These are phyloP conservation scores for Hypomontagnella monticulosa DNA, from an alignment of 495 filamentous ascomycete genomes.

Conservation along the genomic window DNA sequence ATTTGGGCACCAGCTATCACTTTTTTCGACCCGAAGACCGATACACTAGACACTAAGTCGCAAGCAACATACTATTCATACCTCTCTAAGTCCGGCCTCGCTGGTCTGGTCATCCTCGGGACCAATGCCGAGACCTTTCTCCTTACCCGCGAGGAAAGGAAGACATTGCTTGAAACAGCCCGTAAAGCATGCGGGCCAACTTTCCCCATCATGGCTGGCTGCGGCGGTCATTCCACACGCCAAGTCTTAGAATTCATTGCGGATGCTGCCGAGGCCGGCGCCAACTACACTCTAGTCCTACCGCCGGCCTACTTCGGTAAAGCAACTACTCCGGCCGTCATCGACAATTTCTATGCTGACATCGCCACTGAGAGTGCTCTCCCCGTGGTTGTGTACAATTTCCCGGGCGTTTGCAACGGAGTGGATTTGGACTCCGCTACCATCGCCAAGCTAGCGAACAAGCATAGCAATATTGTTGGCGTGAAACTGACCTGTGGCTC, in stretches of 20 bases:
- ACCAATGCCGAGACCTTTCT: conserved; percentile 75
- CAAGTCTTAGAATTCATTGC: conserved; percentile 67
- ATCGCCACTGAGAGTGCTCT: conserved; percentile 61
- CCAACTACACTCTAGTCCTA: conserved; percentile 68
- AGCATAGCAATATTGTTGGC: conserved; percentile 62
- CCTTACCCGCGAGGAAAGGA: conserved; percentile 68
- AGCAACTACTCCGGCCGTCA: conserved; percentile 64
- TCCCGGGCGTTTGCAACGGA: conserved; percentile 76
- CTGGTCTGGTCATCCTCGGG: conserved; percentile 69
- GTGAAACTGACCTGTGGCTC: conserved; percentile 76
- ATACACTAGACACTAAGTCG: conserved; percentile 59
- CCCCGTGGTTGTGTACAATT: conserved; percentile 75
- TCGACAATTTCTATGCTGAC: conserved; percentile 69
- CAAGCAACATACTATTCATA: conserved; percentile 66
- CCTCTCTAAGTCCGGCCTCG: conserved; percentile 62
- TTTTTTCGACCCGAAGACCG: conserved; percentile 64
- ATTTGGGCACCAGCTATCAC: conserved; percentile 59
- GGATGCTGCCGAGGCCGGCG: conserved; percentile 67
- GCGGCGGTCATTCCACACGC: conserved; percentile 70
- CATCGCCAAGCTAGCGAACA: conserved; percentile 62
- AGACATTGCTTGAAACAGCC: conserved; percentile 60
- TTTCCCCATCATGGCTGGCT: conserved; percentile 70
- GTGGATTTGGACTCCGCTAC: conserved; percentile 73
- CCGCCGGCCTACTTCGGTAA: conserved; percentile 74
- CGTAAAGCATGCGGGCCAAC: conserved; percentile 60